Percentiles rank a stretch among this genome's conserved stretches.
These are phyloP conservation scores for Cucurbita pepo DNA, from an alignment of 306 rosid species.

Conservation along the genomic window DNA sequence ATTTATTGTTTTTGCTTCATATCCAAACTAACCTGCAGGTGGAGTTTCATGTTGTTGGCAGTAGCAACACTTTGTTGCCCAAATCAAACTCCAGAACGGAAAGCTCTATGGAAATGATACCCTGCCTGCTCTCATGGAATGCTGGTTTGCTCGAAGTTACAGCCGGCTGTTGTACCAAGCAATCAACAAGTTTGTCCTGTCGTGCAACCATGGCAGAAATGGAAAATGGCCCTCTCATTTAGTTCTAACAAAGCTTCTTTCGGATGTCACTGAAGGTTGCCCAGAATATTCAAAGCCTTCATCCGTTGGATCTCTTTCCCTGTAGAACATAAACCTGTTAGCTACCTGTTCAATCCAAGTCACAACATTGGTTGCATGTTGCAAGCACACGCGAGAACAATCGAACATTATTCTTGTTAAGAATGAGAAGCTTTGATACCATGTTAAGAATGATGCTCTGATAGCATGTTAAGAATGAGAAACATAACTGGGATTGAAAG, in stretches of 20 bases:
- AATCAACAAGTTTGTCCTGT: not conserved
- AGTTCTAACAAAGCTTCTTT: not conserved
- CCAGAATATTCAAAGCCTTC: slow-evolving; percentile 25
- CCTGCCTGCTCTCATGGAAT: not conserved
- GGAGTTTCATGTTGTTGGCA: not conserved
- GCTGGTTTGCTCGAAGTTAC: not conserved
- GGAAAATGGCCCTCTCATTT: not conserved
- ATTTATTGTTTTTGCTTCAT: not conserved
- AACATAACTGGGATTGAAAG: too few relatives aligned
- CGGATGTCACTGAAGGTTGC: slow-evolving; percentile 5
- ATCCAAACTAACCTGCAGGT: not conserved
- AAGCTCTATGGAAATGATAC: not conserved
- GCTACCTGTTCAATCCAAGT: not conserved
- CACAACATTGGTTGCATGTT: not conserved
- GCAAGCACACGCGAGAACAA: not conserved
- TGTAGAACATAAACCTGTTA: slow-evolving; percentile 8
- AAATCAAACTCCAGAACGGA: not conserved
- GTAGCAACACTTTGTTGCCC: not conserved
- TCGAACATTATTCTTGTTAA: not conserved
- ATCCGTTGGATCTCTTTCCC: slow-evolving; percentile 36
- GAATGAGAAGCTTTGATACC: too few relatives aligned
- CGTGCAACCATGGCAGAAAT: not conserved
- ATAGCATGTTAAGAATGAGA: too few relatives aligned
- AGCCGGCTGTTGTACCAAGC: not conserved
- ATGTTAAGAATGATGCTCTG: too few relatives aligned